phyloP scores from a whole-genome alignment of 352 stramenopile species.

The Globisporangium barbulae region DNA sequence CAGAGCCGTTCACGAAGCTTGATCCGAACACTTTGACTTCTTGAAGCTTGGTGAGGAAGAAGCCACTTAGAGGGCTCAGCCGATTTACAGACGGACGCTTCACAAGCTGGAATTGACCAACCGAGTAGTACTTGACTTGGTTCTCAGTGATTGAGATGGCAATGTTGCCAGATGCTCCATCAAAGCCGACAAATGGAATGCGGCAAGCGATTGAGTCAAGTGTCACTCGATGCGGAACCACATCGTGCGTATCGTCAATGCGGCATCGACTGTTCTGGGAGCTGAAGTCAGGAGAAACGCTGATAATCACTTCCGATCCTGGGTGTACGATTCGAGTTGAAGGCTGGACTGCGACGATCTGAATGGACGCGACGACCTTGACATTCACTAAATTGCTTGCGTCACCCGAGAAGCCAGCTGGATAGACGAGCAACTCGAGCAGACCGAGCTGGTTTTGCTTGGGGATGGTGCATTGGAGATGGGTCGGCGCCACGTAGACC shows the following conservation, averaged over 20 bases:
- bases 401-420: not conserved
- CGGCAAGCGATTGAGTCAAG: not conserved
- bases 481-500: conserved; percentile 6
- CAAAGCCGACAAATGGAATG: conserved; percentile 4
- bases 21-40: conserved; percentile 8
- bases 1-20: conserved; percentile 7
- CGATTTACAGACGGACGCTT: conserved; percentile 4
- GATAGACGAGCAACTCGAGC: conserved; percentile 19
- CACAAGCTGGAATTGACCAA: conserved; percentile 6
- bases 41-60: conserved; percentile 6
- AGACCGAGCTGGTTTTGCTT: conserved; percentile 7
- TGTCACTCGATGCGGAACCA: conserved; percentile 4
- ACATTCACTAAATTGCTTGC: conserved; percentile 11
- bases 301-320: conserved; percentile 7
- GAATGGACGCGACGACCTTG: conserved; percentile 1
- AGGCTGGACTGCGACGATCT: not conserved
- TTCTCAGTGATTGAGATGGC: conserved; percentile 1
- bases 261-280: conserved; percentile 1
- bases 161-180: not conserved
- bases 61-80: conserved; percentile 5
- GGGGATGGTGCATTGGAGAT: conserved; percentile 12
- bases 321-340: conserved; percentile 1
- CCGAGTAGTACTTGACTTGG: not conserved
- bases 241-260: not conserved
- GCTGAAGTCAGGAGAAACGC: not conserved